Evolutionary conservation across 2,329 filamentous ascomycete genomes (phyloP), one percentile per base, ranked within the genome.

Genomic region (Lachnum nothofagi): DNA sequence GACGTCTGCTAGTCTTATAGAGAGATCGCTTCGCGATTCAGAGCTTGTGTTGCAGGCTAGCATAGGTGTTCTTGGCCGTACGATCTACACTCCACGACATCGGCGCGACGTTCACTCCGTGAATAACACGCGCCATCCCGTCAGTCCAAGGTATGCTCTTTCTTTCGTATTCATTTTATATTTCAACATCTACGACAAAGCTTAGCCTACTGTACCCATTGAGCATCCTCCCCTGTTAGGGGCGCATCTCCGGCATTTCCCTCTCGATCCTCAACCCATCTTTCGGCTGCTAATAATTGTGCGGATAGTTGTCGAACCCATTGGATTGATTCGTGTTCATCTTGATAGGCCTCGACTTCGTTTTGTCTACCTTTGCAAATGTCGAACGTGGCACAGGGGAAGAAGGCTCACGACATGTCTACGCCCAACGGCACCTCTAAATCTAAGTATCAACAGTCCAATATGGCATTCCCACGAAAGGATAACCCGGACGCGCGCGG

Each of bases 311-410:
- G 39, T 44, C 39, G 25, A 43, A 20, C 29, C 34, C 45, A 22
- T 46, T 44, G 27, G 39, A 51, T 24, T 37, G 39, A 44, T 24
- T 40, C 29, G 39, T 45, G 44, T 44, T 29, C 19, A 14, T 31
- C 22, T 33, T 24, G 39, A 20, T 41, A 17, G 48, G 31, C 19
- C 24, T n/a, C 10, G 31, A 41, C 44, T 43, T 29, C 42, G 20
- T 23, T 46, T 25, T 31, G 47, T 44, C 41, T 43, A 52, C 42
- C 42, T 46, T 37, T 35, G 17, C 23, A 37, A 37, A 24, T 46
- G 27, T 47, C 46, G 58, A 86, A 85, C 66, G 86, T 86, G 82
- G 78, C 80, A 25, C 79, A 78, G 63, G 75, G 73, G 55, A 66
- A 66, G 54, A 65, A 65, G 55, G 42, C 44, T 24, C 60, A 51